Base-by-base conservation (phyloP, 73 alveolate species). In the Effrenium voratum region DNA sequence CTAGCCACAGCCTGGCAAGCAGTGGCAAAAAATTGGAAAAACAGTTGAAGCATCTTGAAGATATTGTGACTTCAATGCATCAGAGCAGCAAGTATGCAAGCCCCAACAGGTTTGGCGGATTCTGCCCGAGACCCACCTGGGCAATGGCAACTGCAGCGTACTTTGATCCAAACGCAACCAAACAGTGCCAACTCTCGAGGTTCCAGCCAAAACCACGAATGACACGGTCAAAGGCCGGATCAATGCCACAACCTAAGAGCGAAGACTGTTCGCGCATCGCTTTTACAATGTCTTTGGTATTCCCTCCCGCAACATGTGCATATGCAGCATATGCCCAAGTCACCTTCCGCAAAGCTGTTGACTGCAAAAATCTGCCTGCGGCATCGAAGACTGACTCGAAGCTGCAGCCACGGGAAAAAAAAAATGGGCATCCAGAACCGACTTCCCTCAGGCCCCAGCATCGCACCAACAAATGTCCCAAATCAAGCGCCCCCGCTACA, bases 181-280 rank as follows among this genome's bases (percentile, higher is more conserved):
- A 2, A 36, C 16, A 55, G 6, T 8, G 57, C 49, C 22, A 1
- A 13, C 43, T 6, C 40, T 13, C 60, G 38, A 87, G 95, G 72
- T 66, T 16, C 40, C 26, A 28, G 68, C 97, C 55, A 90, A 45
- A 46, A 76, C 76, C 34, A 90, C 88, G 36, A 90, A 70, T 13
- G 97, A 49, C 73, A 70, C 59, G 6, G 88, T 90, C 44, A 70
- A 30, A 26, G 97, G 97, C 34, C 97, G 86, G 10, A 57, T n/a
- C n/a, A 90, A 70, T n/a, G 97, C 97, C 4, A 90, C 88, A 0
- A 68, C 88, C 97, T 90, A n/a, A n/a, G n/a, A n/a, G n/a, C n/a
- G n/a, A n/a, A n/a, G n/a, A n/a, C n/a, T n/a, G n/a, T n/a, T n/a
- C n/a, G n/a, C n/a, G n/a, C n/a, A n/a, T n/a, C n/a, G n/a, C n/a